These are phyloP conservation scores for Aureobasidium namibiae DNA, from an alignment of 2,329 filamentous ascomycete genomes.

Conservation along the genomic window DNA sequence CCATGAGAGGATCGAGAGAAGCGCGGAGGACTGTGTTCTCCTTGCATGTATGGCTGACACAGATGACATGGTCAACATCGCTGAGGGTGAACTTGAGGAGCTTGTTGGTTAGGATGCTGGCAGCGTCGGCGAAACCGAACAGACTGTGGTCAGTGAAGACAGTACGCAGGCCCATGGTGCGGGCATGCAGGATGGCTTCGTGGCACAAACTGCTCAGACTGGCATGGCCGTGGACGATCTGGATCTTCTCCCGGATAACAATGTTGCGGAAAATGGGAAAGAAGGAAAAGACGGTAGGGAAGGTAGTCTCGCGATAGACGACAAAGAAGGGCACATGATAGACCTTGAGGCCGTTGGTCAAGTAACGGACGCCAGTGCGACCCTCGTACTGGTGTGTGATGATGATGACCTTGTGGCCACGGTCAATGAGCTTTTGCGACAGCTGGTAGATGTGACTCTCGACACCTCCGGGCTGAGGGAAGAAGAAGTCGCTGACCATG, in stretches of 20 bases:
- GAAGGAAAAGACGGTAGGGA: conserved; percentile 96
- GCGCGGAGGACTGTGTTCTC: conserved; percentile 95
- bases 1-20: conserved; percentile 90
- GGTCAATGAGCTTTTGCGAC: conserved; percentile 90
- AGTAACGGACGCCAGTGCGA: conserved; percentile 83
- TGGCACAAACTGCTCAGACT: conserved; percentile 89
- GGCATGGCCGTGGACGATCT: conserved; percentile 96
- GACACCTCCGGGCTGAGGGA: conserved; percentile 87
- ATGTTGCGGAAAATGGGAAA: conserved; percentile 98
- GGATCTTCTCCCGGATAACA: conserved; percentile 83
- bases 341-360: conserved; percentile 96
- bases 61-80: conserved; percentile 96
- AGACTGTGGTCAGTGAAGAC: conserved; percentile 97
- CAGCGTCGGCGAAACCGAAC: conserved; percentile 94
- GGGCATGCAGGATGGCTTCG: conserved; percentile 86
- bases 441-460: conserved; percentile 99
- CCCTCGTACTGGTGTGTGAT: conserved; percentile 93
- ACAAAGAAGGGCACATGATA: conserved; percentile 96
- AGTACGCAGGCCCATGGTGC: conserved; percentile 92
- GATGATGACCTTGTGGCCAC: conserved; percentile 95
- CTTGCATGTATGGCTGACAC: conserved; percentile 97
- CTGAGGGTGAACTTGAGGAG: conserved; percentile 91
- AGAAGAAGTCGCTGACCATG: conserved; percentile 99
- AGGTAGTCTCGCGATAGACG: conserved; percentile 86
- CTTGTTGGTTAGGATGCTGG: conserved; percentile 94